Evolutionary conservation across 176 grass and related monocot species (phyloP).

Genomic region (Raddia distichophylla): DNA sequence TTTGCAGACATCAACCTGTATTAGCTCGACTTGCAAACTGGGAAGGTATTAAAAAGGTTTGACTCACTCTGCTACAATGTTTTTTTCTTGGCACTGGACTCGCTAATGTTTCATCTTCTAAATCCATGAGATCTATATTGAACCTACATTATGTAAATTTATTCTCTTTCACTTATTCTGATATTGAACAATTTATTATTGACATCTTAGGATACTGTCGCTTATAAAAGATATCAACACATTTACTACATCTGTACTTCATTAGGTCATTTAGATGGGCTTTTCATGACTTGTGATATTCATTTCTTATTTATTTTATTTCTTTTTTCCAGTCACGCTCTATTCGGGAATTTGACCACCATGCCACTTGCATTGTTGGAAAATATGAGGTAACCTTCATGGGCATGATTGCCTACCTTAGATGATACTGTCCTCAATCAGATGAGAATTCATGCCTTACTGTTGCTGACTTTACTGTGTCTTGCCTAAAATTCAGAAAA

Average conservation of each 20-base stretch:
- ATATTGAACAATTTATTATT: not conserved
- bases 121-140: conserved; percentile 17
- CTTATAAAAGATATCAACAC: conserved; percentile 23
- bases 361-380: conserved; percentile 82
- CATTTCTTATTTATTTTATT: conserved; percentile 30
- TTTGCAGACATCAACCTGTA: conserved; percentile 76
- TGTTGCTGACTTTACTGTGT: not conserved
- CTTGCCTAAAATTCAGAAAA: conserved; percentile 30
- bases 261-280: not conserved
- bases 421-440: conserved; percentile 31
- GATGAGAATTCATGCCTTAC: not conserved
- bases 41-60: conserved; percentile 92
- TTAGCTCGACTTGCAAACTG: conserved; percentile 92
- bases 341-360: conserved; percentile 91
- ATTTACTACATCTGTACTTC: conserved; percentile 23
- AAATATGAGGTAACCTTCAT: conserved; percentile 78
- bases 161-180: conserved; percentile 1
- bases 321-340: conserved; percentile 71
- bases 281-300: conserved; percentile 26
- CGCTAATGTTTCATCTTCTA: not conserved
- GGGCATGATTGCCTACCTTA: conserved; percentile 1
- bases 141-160: conserved; percentile 15
- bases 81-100: conserved; percentile 14
- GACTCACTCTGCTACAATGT: conserved; percentile 25
- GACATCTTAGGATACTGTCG: not conserved